Evolutionary conservation across 345 rosid species (phyloP), one percentile per base, ranked within the genome.

Genomic region (Salix brachista): DNA sequence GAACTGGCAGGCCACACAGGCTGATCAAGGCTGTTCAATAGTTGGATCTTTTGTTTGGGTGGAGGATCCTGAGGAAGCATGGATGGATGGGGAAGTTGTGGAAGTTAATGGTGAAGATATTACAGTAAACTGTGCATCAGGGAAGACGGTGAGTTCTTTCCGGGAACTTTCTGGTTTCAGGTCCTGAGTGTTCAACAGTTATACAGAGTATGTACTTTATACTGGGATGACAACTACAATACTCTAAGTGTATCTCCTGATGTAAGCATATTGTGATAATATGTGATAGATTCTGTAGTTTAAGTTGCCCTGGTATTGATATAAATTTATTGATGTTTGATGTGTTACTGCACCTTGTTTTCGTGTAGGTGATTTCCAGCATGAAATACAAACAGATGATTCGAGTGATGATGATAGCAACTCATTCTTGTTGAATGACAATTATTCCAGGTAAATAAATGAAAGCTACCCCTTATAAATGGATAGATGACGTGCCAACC

Each of bases 11-110:
- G 42, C 46, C 60, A n/a, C 16, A 23, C 77, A 79, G 81, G 77
- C 67, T 60, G 44, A 74, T 61, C 77, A 75, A 28, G 32, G 39
- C 65, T 64, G 41, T 64, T 8, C 65, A 8, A 25, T 7, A 0
- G 81, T 77, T 70, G 84, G 84, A 70, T 81, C 79, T 52, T 34
- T 34, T 12, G 81, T 81, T 66, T 81, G 81, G 81, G 50, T 74
- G 56, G 75, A 70, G 69, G 84, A 81, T 78, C 78, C 84, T 66
- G 81, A 81, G 44, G 65, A 32, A 25, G 44, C 78, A 52, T 81
- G 84, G 84, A 41, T 78, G 17, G 84, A 81, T 42, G 84, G 84
- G 69, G 78, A 81, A 74, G 79, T 81, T 69, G 44, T 77, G 76
- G 81, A 73, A 70, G 65, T 69, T 64, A 78, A 81, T 21, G 79